phyloP scores from a whole-genome alignment of 805 yeast genomes.

The Kregervanrija pseudodelftensis region DNA sequence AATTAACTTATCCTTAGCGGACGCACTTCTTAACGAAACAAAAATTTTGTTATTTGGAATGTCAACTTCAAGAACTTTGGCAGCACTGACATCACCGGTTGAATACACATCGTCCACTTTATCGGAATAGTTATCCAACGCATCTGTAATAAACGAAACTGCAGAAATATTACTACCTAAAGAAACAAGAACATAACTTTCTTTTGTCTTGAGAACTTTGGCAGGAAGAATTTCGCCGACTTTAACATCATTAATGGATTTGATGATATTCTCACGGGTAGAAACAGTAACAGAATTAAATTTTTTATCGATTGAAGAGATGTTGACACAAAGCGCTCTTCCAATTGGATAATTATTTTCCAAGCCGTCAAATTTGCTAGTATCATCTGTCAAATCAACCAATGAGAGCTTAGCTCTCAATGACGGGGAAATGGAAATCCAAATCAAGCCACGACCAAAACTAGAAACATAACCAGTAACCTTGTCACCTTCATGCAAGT shows the following conservation, averaged over 20 bases:
- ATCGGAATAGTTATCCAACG: constrained; percentile 58
- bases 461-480: constrained; percentile 62
- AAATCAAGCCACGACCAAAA: constrained; percentile 48
- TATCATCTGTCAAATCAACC: constrained; percentile 55
- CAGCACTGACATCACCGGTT: constrained; percentile 48
- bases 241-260: constrained; percentile 40
- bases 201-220: constrained; percentile 50
- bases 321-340: constrained; percentile 53
- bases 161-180: constrained; percentile 59
- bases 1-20: constrained; percentile 46
- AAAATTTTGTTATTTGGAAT: constrained; percentile 43
- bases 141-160: constrained; percentile 67
- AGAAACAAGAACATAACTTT: constrained; percentile 58
- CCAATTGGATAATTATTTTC: constrained; percentile 66
- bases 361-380: constrained; percentile 39
- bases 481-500: constrained; percentile 42
- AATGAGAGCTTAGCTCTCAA: constrained; percentile 60
- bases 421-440: constrained; percentile 65
- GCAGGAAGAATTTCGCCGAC: constrained; percentile 56
- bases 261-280: constrained; percentile 37
- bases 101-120: constrained; percentile 43
- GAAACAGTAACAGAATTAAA: constrained; percentile 32
- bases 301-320: constrained; percentile 46
- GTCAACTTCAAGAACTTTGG: constrained; percentile 46
- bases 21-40: constrained; percentile 52